Evolutionary conservation across 345 rosid species (phyloP).

Genomic region (Gynandropsis gynandra): DNA sequence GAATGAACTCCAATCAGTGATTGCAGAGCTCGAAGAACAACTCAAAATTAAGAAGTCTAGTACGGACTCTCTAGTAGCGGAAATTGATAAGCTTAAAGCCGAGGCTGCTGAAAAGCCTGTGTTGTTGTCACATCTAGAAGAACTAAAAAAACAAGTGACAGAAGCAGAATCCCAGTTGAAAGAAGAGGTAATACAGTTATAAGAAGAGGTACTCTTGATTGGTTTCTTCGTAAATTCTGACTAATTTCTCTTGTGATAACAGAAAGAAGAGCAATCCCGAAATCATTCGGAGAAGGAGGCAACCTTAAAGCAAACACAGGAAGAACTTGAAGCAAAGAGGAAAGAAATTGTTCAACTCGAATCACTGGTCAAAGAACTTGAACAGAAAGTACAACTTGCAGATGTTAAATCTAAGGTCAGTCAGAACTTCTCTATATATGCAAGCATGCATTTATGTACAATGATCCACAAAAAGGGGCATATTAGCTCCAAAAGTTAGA

Average conservation of each 20-base stretch:
- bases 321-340: constrained; percentile 60
- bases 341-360: constrained; percentile 44
- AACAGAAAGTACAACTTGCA: constrained; percentile 55
- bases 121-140: constrained; percentile 52
- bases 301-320: constrained; percentile 48
- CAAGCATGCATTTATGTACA: neutral
- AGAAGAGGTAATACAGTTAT: constrained; percentile 42
- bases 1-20: constrained; percentile 63
- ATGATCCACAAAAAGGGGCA: neutral
- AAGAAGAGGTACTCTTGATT: neutral
- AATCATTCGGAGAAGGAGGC: constrained; percentile 49
- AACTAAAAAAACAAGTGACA: constrained; percentile 49
- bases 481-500: neutral
- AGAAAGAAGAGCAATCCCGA: constrained; percentile 45
- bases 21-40: constrained; percentile 57
- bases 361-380: constrained; percentile 53
- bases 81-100: constrained; percentile 48
- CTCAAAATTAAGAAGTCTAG: constrained; percentile 41
- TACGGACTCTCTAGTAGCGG: constrained; percentile 39
- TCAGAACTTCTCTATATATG: constrained; percentile 7
- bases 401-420: constrained; percentile 64
- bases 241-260: constrained; percentile 23
- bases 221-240: constrained; percentile 8
- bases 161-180: constrained; percentile 41
- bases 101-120: constrained; percentile 43